These are phyloP conservation scores for Suillus weaverae DNA, from an alignment of 768 basidiomycete genomes.

Conservation along the genomic window DNA sequence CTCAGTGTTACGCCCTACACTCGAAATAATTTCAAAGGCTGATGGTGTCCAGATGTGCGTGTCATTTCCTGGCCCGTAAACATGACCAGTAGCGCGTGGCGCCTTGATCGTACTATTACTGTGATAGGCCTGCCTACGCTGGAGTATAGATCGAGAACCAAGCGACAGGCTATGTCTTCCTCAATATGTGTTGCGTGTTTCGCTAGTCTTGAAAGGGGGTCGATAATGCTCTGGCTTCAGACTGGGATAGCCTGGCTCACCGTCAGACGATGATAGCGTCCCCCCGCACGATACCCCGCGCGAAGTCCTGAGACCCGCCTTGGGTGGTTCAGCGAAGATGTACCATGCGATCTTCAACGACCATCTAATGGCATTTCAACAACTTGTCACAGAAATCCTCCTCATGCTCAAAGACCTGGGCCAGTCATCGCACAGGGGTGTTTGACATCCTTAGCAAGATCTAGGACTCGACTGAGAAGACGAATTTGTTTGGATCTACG, in stretches of 20 bases:
- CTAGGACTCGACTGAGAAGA: conserved; percentile 10
- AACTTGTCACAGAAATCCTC: conserved; percentile 23
- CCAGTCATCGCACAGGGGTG: conserved; percentile 19
- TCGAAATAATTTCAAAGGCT: conserved; percentile 11
- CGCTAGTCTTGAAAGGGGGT: neutral
- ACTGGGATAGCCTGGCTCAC: conserved; percentile 25
- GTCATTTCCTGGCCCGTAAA: neutral
- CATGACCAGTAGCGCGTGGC: neutral
- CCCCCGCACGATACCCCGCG: conserved; percentile 6
- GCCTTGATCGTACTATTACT: no score
- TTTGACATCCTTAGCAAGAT: conserved; percentile 13
- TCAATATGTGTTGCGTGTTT: conserved; percentile 16
- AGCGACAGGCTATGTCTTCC: conserved; percentile 14
- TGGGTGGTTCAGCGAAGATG: conserved; percentile 16
- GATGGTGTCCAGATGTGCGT: conserved; percentile 17
- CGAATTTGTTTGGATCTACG: conserved; percentile 19
- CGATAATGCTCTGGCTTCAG: conserved; percentile 10
- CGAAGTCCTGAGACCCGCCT: conserved; percentile 6
- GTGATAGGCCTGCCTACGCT: conserved; percentile 17
- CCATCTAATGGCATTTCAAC: no score
- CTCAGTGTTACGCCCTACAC: conserved; percentile 4
- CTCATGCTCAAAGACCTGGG: conserved; percentile 20
- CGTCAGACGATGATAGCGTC: conserved; percentile 16
- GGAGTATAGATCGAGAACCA: conserved; percentile 20
- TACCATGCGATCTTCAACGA: no score